phyloP scores from a whole-genome alignment of 306 rosid species.

The Trifolium subterraneum region DNA sequence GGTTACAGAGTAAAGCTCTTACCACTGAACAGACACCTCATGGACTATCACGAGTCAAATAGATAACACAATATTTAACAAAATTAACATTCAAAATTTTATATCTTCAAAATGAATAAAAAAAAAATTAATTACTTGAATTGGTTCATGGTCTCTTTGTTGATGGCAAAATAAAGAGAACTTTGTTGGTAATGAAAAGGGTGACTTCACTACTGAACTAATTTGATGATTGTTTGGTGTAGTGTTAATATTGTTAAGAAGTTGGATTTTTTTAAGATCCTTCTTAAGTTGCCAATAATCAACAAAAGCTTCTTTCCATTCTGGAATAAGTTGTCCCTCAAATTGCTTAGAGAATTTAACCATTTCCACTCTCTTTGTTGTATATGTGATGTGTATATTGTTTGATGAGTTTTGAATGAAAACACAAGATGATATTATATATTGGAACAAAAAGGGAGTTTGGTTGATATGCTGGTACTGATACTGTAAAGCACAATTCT shows the following conservation, averaged over 20 bases:
- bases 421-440: constrained; percentile 67
- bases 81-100: background rate
- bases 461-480: constrained; percentile 68
- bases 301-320: constrained; percentile 98
- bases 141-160: constrained; percentile 77
- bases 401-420: constrained; percentile 60
- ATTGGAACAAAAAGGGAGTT: constrained; percentile 46
- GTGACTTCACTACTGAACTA: constrained; percentile 49
- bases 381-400: constrained; percentile 10
- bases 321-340: constrained; percentile 91
- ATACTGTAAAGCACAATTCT: constrained; percentile 97
- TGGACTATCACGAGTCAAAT: background rate
- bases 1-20: too few relatives aligned
- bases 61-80: background rate
- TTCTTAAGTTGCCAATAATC: constrained; percentile 91
- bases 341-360: constrained; percentile 95
- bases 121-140: constrained; percentile 82
- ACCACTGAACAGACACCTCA: too few relatives aligned
- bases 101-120: background rate
- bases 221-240: constrained; percentile 38
- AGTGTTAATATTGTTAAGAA: constrained; percentile 47
- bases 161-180: constrained; percentile 66
- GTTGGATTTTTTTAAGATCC: constrained; percentile 72
- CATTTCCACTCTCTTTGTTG: constrained; percentile 53
- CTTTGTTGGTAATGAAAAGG: constrained; percentile 63